Evolutionary conservation across 331 rosid species (phyloP), one percentile per base, ranked within the genome.

Genomic region (Pyrus hybrid): DNA sequence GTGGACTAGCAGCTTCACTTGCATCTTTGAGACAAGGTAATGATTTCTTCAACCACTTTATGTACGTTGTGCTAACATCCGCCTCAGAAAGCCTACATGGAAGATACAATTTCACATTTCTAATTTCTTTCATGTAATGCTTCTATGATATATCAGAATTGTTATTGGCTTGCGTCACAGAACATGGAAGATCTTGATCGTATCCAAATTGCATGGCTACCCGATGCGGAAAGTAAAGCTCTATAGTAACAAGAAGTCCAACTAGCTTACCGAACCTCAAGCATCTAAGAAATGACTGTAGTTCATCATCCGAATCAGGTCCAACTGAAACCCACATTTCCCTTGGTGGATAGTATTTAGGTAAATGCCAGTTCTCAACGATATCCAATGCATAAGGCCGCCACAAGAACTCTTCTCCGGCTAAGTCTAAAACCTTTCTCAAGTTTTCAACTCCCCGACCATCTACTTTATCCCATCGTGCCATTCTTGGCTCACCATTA

Each of bases 31-130:
- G 71, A 60, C 13, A 54, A 32, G 67, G 13, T 13, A 69, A 53
- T 1, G 81, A 81, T 72, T 83, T 45, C 54, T 79, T 77, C 90
- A 88, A 83, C 91, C 90, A 86, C 71, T 26, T 25, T 21, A 71
- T 73, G 85, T 86, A 90, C 29, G 75, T 35, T 7, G 74, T 23
- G 70, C 88, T 78, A 63, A 86, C 80, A 68, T 75, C 86, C 4
- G 81, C 80, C 78, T 81, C 45, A 56, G 70, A 79, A 28, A 67
- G 68, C 69, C 78, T 58, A 5, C 87, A 71, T 12, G 90, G 90
- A 20, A 90, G 43, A 47, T 60, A 83, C 45, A 87, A 35, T 11
- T 4, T 35, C 18, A 2, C 20, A 51, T 72, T 81, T 11, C 30
- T 54, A 3, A 77, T 23, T 8, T 69, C 60, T 43, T 82, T 80